Base-by-base conservation (phyloP, 768 basidiomycete species). In the Ramaria sp. region DNA sequence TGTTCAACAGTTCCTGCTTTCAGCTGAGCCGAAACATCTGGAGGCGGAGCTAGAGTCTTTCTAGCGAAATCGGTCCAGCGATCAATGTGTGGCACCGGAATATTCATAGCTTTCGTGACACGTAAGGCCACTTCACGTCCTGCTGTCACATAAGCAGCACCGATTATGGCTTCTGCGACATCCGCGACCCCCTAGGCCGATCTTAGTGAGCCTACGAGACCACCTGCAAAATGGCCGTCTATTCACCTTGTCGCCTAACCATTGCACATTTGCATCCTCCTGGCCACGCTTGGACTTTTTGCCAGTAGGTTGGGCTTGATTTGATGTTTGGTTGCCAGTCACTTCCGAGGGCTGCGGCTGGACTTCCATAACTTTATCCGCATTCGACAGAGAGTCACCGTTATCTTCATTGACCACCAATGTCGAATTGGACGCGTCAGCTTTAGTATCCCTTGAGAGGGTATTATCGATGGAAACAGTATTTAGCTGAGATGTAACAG, bases 141-240 rank as follows among this genome's bases (percentile, higher is more conserved):
- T 11, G 85, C 84, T 22, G 84, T 80, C 46, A 87, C 72, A 65
- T 83, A 91, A 4, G 86, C 88, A 17, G 89, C 90, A 34, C 85
- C 91, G 27, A 91, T 81, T 59, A 92, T 81, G 3, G 91, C 88
- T 69, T 93, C 91, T 9, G 81, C 79, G 43, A 91, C 86, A 69
- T 93, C 91, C 50, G 91, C 90, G 30, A 91, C 74, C 20, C 82
- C 80, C 90, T 91, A 54, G 30, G 33, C 24, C 53, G 19, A 63
- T 17, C 39, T 31, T 27, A n/a, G 58, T 41, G 38, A 24, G 30
- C 49, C 27, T 7, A 27, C n/a, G 39, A 17, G 57, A 62, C 17
- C 27, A 53, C 59, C 22, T 38, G 41, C 24, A 50, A 57, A 49
- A 33, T n/a, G 46, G 10, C 22, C n/a, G 33, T 3, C 41, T 51